Percentiles rank a stretch among this genome's conserved stretches.
Conservation (phyloP, 2,329 filamentous ascomycete species). For the Trichoderma endophyticum region DNA sequence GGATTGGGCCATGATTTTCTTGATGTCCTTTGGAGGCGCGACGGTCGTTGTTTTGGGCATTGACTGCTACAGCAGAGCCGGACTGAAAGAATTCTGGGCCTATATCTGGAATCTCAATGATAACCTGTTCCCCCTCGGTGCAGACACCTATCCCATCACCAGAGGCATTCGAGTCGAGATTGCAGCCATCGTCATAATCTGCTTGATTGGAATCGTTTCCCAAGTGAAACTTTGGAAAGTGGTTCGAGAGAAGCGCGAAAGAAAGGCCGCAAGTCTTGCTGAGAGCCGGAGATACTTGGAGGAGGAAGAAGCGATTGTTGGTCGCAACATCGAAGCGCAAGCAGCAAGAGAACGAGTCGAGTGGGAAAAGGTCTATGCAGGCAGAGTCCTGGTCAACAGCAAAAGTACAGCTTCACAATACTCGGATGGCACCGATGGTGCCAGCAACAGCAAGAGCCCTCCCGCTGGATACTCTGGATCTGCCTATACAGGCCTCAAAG, state of each 20-base stretch:
- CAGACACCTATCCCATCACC: slow-evolving; percentile 78
- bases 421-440: slow-evolving; percentile 50
- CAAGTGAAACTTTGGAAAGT: slow-evolving; percentile 85
- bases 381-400: slow-evolving; percentile 43
- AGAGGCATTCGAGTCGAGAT: slow-evolving; percentile 83
- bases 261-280: slow-evolving; percentile 49
- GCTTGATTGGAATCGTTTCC: slow-evolving; percentile 72
- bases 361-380: slow-evolving; percentile 78
- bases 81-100: slow-evolving; percentile 92
- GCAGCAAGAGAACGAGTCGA: slow-evolving; percentile 59
- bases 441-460: slow-evolving; percentile 43
- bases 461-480: slow-evolving; percentile 35
- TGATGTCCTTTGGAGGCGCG: slow-evolving; percentile 77
- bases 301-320: slow-evolving; percentile 66
- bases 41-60: slow-evolving; percentile 79
- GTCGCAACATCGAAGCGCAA: slow-evolving; percentile 61
- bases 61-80: slow-evolving; percentile 86
- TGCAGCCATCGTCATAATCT: slow-evolving; percentile 72
- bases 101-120: slow-evolving; percentile 85
- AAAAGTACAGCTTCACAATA: slow-evolving; percentile 41
- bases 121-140: slow-evolving; percentile 72
- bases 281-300: slow-evolving; percentile 54
- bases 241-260: slow-evolving; percentile 60
- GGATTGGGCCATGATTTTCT: slow-evolving; percentile 71
- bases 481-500: slow-evolving; percentile 35